Percentiles rank a stretch among this genome's conserved stretches.
phyloP scores from a whole-genome alignment of 345 rosid genomes.

The Syzygium aromaticum region DNA sequence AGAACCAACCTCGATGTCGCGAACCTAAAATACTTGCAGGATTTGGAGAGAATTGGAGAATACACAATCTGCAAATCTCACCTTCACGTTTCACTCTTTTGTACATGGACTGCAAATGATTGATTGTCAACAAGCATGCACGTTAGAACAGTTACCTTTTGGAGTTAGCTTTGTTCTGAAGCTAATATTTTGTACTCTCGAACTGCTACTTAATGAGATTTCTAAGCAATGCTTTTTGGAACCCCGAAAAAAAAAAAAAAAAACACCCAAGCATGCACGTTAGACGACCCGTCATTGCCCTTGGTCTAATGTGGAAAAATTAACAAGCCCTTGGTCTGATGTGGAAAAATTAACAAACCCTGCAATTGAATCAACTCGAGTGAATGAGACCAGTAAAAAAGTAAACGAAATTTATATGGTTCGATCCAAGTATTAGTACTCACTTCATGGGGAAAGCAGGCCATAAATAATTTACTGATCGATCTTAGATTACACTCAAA shows the following conservation, averaged over 20 bases:
- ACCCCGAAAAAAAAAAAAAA: too few relatives aligned
- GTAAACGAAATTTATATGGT: too few relatives aligned
- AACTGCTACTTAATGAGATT: too few relatives aligned
- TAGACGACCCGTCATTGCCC: not conserved
- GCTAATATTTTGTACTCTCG: too few relatives aligned
- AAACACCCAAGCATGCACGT: not conserved
- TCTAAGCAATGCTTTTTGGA: too few relatives aligned
- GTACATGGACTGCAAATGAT: not conserved
- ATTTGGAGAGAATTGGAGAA: not conserved
- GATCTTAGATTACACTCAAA: too few relatives aligned
- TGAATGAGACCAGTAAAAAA: too few relatives aligned
- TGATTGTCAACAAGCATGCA: not conserved
- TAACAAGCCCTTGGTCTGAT: not conserved
- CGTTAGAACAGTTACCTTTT: not conserved
- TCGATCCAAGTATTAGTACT: too few relatives aligned
- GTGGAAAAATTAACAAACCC: not conserved
- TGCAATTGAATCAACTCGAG: not conserved
- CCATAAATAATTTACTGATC: too few relatives aligned
- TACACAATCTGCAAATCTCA: not conserved
- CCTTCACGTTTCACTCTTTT: not conserved
- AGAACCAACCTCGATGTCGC: not conserved
- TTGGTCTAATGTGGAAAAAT: not conserved
- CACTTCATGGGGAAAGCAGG: too few relatives aligned
- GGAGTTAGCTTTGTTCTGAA: too few relatives aligned
- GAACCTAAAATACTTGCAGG: too few relatives aligned